phyloP scores from a whole-genome alignment of 2,329 filamentous ascomycete species.

The Aspergillus hiratsukae region DNA sequence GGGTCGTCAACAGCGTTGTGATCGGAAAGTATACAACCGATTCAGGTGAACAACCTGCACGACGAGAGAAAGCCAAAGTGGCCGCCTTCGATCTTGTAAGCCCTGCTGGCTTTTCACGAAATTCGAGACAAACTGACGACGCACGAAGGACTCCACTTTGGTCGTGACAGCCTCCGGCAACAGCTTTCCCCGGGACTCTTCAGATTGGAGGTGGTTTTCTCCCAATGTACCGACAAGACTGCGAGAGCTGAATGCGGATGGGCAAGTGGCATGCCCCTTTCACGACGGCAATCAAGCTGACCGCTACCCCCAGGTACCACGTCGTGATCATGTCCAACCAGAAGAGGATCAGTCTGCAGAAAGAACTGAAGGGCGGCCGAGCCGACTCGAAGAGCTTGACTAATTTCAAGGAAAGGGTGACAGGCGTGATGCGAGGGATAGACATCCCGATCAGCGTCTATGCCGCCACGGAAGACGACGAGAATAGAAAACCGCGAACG shows the following conservation, averaged over 20 bases:
- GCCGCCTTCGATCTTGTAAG: constrained; percentile 47
- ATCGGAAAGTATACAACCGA: constrained; percentile 64
- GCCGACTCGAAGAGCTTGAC: constrained; percentile 62
- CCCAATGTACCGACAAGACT: constrained; percentile 62
- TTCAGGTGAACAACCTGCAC: constrained; percentile 6
- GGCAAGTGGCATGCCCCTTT: constrained; percentile 41
- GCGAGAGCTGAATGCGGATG: constrained; percentile 64
- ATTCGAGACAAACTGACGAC: neutral
- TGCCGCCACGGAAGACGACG: constrained; percentile 77
- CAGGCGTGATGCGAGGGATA: constrained; percentile 59
- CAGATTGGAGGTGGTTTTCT: constrained; percentile 97
- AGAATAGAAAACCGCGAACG: constrained; percentile 76
- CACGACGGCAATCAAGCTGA: neutral
- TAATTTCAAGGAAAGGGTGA: constrained; percentile 80
- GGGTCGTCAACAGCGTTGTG: constrained; percentile 63
- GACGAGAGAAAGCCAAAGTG: constrained; percentile 26
- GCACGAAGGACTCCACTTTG: constrained; percentile 72
- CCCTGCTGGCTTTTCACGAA: neutral
- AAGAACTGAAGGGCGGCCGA: constrained; percentile 66
- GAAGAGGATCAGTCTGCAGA: constrained; percentile 70
- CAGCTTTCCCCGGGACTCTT: constrained; percentile 63
- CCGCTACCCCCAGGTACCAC: constrained; percentile 53
- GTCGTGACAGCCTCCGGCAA: constrained; percentile 77
- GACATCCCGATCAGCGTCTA: constrained; percentile 76
- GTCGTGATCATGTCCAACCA: constrained; percentile 87